Evolutionary conservation across 1,284 basidiomycete genomes (phyloP).

Genomic region (Puccinia brachypodii): DNA sequence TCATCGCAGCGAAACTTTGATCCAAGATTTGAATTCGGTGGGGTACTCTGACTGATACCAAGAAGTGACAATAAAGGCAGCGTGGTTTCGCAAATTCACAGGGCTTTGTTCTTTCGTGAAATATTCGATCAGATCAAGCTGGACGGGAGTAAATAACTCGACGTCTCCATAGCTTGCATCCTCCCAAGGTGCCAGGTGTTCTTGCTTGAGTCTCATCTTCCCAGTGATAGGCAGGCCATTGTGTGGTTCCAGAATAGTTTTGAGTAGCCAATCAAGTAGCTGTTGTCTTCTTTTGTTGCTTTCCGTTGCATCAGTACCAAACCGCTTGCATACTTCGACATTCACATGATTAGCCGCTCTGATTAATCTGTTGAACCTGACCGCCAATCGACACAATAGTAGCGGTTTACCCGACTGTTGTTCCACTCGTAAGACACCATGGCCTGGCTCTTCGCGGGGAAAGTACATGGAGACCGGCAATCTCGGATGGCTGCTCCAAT

Average conservation of each 20-base stretch:
- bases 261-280: background rate
- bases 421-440: background rate
- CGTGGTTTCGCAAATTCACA: background rate
- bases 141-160: background rate
- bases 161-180: background rate
- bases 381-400: background rate
- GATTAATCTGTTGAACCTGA: background rate
- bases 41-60: background rate
- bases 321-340: background rate
- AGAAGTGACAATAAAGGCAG: background rate
- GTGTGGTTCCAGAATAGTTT: background rate
- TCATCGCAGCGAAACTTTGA: background rate
- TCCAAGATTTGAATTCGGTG: background rate
- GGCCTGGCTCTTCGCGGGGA: background rate
- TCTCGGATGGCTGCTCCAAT: background rate
- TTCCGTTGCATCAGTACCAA: background rate
- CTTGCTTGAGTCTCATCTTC: background rate
- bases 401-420: background rate
- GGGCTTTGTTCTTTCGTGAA: background rate
- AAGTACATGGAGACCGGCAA: background rate
- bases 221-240: background rate
- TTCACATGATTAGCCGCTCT: background rate
- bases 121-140: background rate
- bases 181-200: background rate
- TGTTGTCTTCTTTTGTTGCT: background rate